Conservation (phyloP, 2,329 filamentous ascomycete species). For the Colletotrichum graminicola region DNA sequence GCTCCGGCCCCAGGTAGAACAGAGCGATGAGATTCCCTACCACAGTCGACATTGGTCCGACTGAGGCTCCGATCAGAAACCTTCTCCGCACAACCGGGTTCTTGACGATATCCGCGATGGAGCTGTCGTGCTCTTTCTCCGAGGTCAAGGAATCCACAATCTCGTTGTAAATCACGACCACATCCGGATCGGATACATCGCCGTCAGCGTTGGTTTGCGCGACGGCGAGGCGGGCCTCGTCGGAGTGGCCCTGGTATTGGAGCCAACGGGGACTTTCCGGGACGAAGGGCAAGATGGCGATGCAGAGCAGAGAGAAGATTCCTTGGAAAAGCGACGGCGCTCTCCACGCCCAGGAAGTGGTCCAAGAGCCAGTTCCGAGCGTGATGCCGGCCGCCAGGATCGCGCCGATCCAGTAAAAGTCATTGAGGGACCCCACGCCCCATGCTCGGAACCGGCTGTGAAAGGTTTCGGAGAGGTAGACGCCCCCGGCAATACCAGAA, state of each 20-base stretch:
- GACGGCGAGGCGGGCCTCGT: constrained; percentile 56
- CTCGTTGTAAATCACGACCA: not conserved
- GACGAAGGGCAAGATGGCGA: constrained; percentile 36
- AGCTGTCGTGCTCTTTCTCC: not conserved
- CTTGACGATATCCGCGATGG: not conserved
- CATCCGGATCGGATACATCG: not conserved
- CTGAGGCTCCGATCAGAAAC: constrained; percentile 45
- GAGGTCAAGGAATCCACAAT: not conserved
- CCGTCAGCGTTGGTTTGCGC: constrained; percentile 60
- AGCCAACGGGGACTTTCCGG: constrained; percentile 64
- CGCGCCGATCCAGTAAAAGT: not conserved
- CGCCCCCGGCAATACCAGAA: too few relatives aligned
- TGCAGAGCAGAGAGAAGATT: not conserved
- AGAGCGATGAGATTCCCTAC: constrained; percentile 54
- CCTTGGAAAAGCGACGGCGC: not conserved
- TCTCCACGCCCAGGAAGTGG: not conserved
- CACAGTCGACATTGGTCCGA: constrained; percentile 60
- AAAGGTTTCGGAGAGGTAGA: not conserved
- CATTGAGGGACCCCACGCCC: not conserved
- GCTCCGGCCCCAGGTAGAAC: constrained; percentile 56
- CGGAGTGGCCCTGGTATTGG: constrained; percentile 53
- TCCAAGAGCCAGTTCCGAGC: not conserved
- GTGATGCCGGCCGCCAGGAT: not conserved
- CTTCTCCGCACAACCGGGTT: not conserved
- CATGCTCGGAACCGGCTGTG: not conserved